A percentile compares a stretch with the other conserved stretches of the same genome.
phyloP scores from a whole-genome alignment of 495 filamentous ascomycete species.

The Neurospora terricola region DNA sequence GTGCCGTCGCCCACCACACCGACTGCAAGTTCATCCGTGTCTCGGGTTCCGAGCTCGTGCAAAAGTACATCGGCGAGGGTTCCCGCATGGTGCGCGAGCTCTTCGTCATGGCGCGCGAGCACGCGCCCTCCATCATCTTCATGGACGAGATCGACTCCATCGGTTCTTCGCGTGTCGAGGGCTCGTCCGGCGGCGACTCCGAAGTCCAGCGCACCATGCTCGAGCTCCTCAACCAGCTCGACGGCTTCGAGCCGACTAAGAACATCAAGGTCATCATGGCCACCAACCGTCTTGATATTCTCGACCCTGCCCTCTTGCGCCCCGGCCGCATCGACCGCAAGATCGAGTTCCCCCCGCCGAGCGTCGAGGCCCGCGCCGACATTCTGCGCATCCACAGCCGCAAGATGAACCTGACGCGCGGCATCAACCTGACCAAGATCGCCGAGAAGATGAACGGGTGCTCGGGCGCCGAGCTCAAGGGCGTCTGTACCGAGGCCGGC shows the following conservation, averaged over 20 bases:
- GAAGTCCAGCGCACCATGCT: conserved; percentile 99
- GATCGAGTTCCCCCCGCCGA: conserved; percentile 98
- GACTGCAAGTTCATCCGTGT: conserved; percentile 99
- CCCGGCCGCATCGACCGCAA: conserved; percentile 97
- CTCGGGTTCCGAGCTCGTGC: conserved; percentile 88
- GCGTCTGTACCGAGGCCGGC: conserved; percentile 91
- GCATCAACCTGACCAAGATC: conserved; percentile 96
- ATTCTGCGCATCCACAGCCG: conserved; percentile 94
- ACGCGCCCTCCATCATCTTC: conserved; percentile 99
- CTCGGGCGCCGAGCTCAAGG: conserved; percentile 93
- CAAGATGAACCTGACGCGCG: conserved; percentile 96
- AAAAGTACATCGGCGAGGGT: conserved; percentile 99
- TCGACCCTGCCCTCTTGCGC: conserved; percentile 87
- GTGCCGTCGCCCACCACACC: conserved; percentile 95
- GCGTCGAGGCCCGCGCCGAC: conserved; percentile 92
- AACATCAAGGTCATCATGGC: conserved; percentile 99
- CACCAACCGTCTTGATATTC: conserved; percentile 93
- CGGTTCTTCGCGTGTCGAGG: conserved; percentile 92
- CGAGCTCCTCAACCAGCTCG: conserved; percentile 94
- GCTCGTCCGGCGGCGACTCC: conserved; percentile 90
- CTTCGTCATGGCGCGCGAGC: conserved; percentile 98
- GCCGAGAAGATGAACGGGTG: conserved; percentile 99
- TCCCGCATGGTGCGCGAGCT: conserved; percentile 97
- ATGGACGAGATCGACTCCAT: conserved; percentile 99
- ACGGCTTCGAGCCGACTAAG: conserved; percentile 99